Evolutionary conservation across 208 protist genomes (phyloP).

Genomic region (Borovskyia barvae): DNA sequence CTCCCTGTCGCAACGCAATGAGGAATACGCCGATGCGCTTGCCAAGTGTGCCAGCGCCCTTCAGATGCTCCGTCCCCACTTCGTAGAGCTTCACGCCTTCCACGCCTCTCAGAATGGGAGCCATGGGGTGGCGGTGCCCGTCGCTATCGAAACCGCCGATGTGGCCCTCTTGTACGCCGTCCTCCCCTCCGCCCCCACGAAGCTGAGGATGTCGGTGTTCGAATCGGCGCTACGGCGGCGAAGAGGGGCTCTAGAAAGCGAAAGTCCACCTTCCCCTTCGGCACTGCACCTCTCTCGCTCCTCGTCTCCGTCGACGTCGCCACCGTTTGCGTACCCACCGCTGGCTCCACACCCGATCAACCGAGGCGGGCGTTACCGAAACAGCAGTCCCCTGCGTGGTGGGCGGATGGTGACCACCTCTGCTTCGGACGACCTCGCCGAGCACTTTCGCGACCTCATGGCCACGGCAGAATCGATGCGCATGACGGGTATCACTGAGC

Average conservation of each 20-base stretch:
- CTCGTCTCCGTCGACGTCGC: neutral
- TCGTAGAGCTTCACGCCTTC: neutral
- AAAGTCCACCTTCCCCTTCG: conserved; percentile 9
- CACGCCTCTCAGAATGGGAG: neutral
- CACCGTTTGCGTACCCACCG: conserved; percentile 15
- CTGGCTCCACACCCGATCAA: conserved; percentile 18
- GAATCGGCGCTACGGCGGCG: conserved; percentile 35
- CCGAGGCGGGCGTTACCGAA: neutral
- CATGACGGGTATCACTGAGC: conserved; percentile 7
- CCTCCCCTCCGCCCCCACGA: conserved; percentile 49
- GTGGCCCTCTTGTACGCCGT: conserved; percentile 62
- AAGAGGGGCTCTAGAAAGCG: neutral
- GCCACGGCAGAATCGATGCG: conserved; percentile 27
- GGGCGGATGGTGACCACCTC: conserved; percentile 1
- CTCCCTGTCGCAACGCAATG: conserved; percentile 36
- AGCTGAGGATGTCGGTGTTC: conserved; percentile 56
- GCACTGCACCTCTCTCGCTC: neutral
- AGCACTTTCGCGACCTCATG: conserved; percentile 33
- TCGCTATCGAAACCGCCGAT: conserved; percentile 27
- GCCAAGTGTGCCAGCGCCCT: conserved; percentile 48
- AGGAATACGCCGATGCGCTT: conserved; percentile 73
- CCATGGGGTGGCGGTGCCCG: neutral
- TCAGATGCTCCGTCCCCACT: conserved; percentile 37
- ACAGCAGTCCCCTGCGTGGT: conserved; percentile 20
- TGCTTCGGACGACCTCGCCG: conserved; percentile 15